Evolutionary conservation across 495 filamentous ascomycete genomes (phyloP).

Genomic region (Immersiella caudata): DNA sequence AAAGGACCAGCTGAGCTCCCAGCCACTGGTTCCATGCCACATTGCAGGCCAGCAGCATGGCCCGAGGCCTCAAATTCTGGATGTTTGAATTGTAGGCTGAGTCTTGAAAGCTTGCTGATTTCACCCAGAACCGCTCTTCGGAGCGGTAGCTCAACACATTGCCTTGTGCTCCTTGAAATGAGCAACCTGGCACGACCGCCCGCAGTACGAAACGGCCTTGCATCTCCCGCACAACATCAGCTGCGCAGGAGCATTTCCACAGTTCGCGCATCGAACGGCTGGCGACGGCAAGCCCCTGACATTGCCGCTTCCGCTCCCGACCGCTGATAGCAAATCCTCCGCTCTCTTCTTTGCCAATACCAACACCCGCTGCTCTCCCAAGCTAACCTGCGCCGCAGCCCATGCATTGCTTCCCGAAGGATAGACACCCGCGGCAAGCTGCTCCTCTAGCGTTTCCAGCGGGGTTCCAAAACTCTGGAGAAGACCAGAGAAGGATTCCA

Average conservation of each 20-base stretch:
- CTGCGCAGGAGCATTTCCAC: slow-evolving; percentile 31
- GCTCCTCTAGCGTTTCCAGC: slow-evolving; percentile 38
- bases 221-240: slow-evolving; percentile 38
- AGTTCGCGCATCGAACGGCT: slow-evolving; percentile 30
- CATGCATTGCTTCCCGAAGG: slow-evolving; percentile 38
- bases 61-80: too few species aligned
- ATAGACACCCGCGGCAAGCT: slow-evolving; percentile 39
- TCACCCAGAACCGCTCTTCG: slow-evolving; percentile 20
- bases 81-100: too few species aligned
- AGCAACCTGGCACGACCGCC: slow-evolving; percentile 33
- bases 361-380: slow-evolving; percentile 43
- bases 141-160: slow-evolving; percentile 26
- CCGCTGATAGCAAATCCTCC: slow-evolving; percentile 34
- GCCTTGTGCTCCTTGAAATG: slow-evolving; percentile 37
- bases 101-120: too few species aligned
- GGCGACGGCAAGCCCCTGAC: neutral
- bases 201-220: slow-evolving; percentile 34
- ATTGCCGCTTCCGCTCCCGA: slow-evolving; percentile 29
- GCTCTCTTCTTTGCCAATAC: slow-evolving; percentile 39
- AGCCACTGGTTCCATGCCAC: too few species aligned
- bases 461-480: slow-evolving; percentile 35
- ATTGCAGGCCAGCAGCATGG: too few species aligned
- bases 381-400: slow-evolving; percentile 41
- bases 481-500: slow-evolving; percentile 35
- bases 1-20: too few species aligned